Evolutionary conservation across 2,329 filamentous ascomycete species (phyloP).

Genomic region (Pseudogymnoascus sp.): DNA sequence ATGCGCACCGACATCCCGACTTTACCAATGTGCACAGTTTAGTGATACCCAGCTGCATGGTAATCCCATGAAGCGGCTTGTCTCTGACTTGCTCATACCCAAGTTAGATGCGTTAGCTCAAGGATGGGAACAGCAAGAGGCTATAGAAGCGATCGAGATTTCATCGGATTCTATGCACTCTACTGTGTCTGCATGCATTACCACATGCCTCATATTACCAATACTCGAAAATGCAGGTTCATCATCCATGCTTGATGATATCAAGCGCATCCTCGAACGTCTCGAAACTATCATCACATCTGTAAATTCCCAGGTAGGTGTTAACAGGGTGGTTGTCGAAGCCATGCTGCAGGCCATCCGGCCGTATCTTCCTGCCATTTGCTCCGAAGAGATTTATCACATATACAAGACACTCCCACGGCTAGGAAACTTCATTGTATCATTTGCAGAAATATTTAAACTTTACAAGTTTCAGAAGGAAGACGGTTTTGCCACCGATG

Average conservation of each 20-base stretch:
- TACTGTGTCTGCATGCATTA: conserved; percentile 23
- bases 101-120: conserved; percentile 24
- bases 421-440: conserved; percentile 22
- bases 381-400: conserved; percentile 15
- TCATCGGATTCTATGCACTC: conserved; percentile 25
- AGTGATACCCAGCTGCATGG: conserved; percentile 19
- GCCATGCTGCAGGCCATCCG: conserved; percentile 22
- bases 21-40: neutral
- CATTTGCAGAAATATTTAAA: conserved; percentile 20
- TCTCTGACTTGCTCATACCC: conserved; percentile 26
- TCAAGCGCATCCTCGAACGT: conserved; percentile 16
- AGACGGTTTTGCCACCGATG: conserved; percentile 24
- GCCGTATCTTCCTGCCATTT: conserved; percentile 24
- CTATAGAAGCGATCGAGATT: conserved; percentile 21
- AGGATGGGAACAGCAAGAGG: conserved; percentile 21
- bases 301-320: neutral
- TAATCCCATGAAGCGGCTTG: conserved; percentile 22
- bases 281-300: conserved; percentile 16
- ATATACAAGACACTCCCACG: conserved; percentile 18
- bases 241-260: conserved; percentile 15
- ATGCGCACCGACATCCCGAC: neutral
- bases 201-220: conserved; percentile 21
- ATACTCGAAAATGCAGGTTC: conserved; percentile 17
- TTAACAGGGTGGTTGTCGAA: neutral
- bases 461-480: conserved; percentile 9